Percentiles rank a stretch among this genome's conserved stretches.
These are phyloP conservation scores for Phytophthora rubi DNA, from an alignment of 352 stramenopile genomes.

Conservation along the genomic window DNA sequence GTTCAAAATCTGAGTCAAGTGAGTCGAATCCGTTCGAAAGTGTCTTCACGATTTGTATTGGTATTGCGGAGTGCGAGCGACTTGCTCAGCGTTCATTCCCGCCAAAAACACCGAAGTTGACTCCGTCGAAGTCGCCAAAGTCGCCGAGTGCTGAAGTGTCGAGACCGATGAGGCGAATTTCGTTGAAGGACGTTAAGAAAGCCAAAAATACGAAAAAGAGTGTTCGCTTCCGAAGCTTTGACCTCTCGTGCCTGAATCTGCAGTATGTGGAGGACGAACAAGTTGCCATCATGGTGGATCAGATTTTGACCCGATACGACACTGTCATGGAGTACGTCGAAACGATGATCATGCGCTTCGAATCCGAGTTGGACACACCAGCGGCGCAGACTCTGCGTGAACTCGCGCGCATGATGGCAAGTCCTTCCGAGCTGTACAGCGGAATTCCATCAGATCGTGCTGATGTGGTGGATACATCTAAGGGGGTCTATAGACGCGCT, in stretches of 20 bases:
- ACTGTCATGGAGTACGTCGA: conserved; percentile 47
- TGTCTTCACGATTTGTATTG: conserved; percentile 39
- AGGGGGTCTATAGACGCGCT: conserved; percentile 36
- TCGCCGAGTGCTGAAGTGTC: conserved; percentile 13
- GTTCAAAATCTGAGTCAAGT: conserved; percentile 10
- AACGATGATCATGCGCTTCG: conserved; percentile 19
- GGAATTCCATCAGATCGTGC: background rate
- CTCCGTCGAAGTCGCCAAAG: conserved; percentile 13
- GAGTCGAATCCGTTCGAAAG: conserved; percentile 30
- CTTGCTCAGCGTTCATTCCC: conserved; percentile 37
- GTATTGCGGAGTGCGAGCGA: conserved; percentile 50
- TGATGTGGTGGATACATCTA: conserved; percentile 2
- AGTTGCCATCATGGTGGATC: conserved; percentile 51
- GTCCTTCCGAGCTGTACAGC: conserved; percentile 16
- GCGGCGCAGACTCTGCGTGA: conserved; percentile 21
- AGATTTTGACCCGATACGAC: conserved; percentile 50
- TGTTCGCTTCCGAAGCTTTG: conserved; percentile 72
- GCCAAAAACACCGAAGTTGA: conserved; percentile 18
- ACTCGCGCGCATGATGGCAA: conserved; percentile 33
- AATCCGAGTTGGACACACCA: conserved; percentile 3
- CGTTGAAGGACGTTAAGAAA: conserved; percentile 21
- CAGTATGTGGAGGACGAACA: conserved; percentile 58
- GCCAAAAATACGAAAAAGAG: conserved; percentile 42
- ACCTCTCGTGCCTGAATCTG: conserved; percentile 68
- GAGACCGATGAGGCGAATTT: conserved; percentile 12